These are phyloP conservation scores for Pleurotus giganteus DNA, from an alignment of 768 basidiomycete species.

Conservation along the genomic window DNA sequence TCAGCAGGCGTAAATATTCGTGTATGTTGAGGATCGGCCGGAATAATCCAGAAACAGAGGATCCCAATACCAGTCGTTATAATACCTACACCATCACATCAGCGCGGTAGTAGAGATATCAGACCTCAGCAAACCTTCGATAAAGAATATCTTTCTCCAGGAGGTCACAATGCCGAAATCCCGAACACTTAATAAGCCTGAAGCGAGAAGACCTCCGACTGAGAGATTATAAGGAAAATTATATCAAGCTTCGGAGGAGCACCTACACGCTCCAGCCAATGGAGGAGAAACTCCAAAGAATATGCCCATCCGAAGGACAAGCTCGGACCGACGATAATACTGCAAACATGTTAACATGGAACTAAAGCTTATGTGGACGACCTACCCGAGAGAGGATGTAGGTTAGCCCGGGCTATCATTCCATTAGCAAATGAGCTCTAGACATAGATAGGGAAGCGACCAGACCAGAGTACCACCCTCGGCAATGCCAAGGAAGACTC, in stretches of 20 bases:
- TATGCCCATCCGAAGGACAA: constrained; percentile 33
- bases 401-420: constrained; percentile 33
- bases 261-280: constrained; percentile 35
- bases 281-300: constrained; percentile 33
- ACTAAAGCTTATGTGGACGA: neutral
- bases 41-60: constrained; percentile 32
- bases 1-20: constrained; percentile 31
- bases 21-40: constrained; percentile 32
- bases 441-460: neutral
- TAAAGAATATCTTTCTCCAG: constrained; percentile 42
- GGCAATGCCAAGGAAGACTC: constrained; percentile 39
- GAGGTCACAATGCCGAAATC: constrained; percentile 29
- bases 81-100: constrained; percentile 21
- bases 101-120: neutral
- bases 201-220: constrained; percentile 39
- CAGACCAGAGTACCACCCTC: constrained; percentile 42
- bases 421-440: neutral
- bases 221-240: neutral
- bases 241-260: neutral
- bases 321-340: constrained; percentile 36
- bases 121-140: constrained; percentile 31
- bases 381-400: constrained; percentile 37
- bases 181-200: constrained; percentile 28
- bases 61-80: constrained; percentile 36
- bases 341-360: constrained; percentile 8